These are phyloP conservation scores for Oidiodendron maius DNA, from an alignment of 495 filamentous ascomycete genomes.

Conservation along the genomic window DNA sequence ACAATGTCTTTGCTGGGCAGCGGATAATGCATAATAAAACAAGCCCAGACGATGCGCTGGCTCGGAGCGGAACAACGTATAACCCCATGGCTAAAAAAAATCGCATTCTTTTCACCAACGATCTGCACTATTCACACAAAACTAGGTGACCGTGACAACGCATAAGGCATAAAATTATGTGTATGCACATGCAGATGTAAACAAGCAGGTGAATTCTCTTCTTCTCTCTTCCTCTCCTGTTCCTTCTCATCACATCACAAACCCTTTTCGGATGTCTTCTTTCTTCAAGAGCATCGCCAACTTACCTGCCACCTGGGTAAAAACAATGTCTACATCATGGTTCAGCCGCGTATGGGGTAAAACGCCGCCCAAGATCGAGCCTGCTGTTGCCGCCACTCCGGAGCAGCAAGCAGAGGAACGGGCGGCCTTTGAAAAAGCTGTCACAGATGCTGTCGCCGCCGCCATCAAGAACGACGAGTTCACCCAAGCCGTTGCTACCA, in stretches of 20 bases:
- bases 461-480: constrained; percentile 20
- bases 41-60: neutral
- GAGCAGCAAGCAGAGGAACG: constrained; percentile 11
- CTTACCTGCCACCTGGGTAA: neutral
- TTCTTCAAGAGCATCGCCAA: neutral
- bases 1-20: too few relatives aligned
- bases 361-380: neutral
- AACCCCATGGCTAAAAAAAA: neutral
- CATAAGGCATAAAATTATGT: neutral
- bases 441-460: constrained; percentile 18
- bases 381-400: neutral
- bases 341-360: neutral
- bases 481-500: constrained; percentile 20
- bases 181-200: neutral
- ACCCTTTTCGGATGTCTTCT: constrained; percentile 1
- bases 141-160: neutral
- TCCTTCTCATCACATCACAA: neutral
- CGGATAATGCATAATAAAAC: too few relatives aligned
- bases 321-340: neutral
- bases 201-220: neutral
- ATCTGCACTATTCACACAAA: neutral
- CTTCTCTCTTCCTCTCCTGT: neutral
- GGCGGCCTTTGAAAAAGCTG: constrained; percentile 15
- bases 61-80: neutral
- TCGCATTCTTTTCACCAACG: neutral